Percentiles rank a stretch among this genome's conserved stretches.
phyloP scores from a whole-genome alignment of 2,329 filamentous ascomycete species.

The Ophiostoma fasciatum region DNA sequence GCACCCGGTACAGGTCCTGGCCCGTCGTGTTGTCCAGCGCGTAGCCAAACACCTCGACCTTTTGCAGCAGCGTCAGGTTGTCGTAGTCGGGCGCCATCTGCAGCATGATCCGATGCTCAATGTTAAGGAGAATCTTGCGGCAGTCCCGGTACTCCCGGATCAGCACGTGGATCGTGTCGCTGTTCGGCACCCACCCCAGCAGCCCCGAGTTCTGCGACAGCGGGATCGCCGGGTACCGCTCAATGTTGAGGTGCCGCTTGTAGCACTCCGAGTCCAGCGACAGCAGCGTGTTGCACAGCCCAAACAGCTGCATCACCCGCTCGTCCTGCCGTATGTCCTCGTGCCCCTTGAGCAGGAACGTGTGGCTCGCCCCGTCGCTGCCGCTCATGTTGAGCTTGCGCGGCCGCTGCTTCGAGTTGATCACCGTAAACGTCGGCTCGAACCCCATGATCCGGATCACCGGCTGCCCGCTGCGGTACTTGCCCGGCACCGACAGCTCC shows the following conservation, averaged over 20 bases:
- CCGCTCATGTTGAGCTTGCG: constrained; percentile 78
- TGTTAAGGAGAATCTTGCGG: constrained; percentile 93
- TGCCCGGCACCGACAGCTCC: constrained; percentile 89
- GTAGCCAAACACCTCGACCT: constrained; percentile 98
- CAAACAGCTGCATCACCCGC: constrained; percentile 98
- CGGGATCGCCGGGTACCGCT: constrained; percentile 91
- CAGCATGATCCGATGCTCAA: constrained; percentile 98
- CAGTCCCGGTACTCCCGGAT: constrained; percentile 97
- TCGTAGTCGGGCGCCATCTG: constrained; percentile 99
- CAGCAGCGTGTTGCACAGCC: constrained; percentile 89
- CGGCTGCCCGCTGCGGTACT: constrained; percentile 64
- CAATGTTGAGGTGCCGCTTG: constrained; percentile 92
- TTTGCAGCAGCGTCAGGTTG: constrained; percentile 97
- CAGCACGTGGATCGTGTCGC: constrained; percentile 88
- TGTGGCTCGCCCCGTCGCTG: constrained; percentile 76
- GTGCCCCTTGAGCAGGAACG: constrained; percentile 92
- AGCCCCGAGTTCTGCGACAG: constrained; percentile 92
- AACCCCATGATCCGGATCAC: constrained; percentile 81
- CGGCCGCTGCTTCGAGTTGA: constrained; percentile 92
- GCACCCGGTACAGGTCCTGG: constrained; percentile 90
- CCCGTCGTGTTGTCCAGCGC: constrained; percentile 98
- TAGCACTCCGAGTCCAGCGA: constrained; percentile 90
- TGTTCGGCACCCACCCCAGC: constrained; percentile 93
- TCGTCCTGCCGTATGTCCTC: constrained; percentile 99
- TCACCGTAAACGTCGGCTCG: constrained; percentile 77